Evolutionary conservation across 225 moss, liverwort and hornwort species (phyloP), one percentile per base, ranked within the genome.

Genomic region (Marchantia polymorpha): DNA sequence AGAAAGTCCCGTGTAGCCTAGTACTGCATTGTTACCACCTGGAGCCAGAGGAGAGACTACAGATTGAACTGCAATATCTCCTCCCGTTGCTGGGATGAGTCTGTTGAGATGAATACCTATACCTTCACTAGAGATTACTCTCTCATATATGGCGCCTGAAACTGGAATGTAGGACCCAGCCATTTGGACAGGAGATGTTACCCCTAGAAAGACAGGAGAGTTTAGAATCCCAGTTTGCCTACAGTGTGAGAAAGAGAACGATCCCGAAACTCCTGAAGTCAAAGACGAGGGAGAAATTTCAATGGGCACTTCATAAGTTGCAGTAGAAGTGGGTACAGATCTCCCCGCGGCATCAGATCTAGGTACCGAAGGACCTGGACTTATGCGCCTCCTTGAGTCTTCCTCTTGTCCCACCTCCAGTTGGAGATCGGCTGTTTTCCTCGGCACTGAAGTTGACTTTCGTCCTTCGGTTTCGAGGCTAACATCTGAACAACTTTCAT

Each of bases 401-500:
- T 14, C 13, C 61, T 61, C 52, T 14, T 63, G 74, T 69, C 59
- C 68, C 8, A 25, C 48, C 47, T 75, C 79, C 14, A 12, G 4
- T 39, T 13, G 25, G 46, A 5, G 60, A 78, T 76, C 27, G 13
- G 3, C 69, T 11, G 19, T 20, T 39, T 85, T 72, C 50, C 23
- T 78, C 23, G 17, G 0, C 6, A 23, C 26, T 6, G 66, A 29
- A 68, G 27, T 14, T 29, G 65, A 7, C 12, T 22, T 54, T 12
- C 13, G 14, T 51, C 26, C 71, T 25, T 79, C 82, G 15, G 64
- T 72, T 17, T 89, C 92, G 69, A 89, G 81, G 85, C 92, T 91
- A 61, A 72, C 82, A 82, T 94, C 92, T 64, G 91, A 87, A 67
- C 83, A 87, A 56, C 70, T 25, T 22, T 52, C 74, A 25, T 55